A percentile compares a stretch with the other conserved stretches of the same genome.
phyloP scores from a whole-genome alignment of 2,329 filamentous ascomycete genomes.

The Curvularia hawaiiensis region DNA sequence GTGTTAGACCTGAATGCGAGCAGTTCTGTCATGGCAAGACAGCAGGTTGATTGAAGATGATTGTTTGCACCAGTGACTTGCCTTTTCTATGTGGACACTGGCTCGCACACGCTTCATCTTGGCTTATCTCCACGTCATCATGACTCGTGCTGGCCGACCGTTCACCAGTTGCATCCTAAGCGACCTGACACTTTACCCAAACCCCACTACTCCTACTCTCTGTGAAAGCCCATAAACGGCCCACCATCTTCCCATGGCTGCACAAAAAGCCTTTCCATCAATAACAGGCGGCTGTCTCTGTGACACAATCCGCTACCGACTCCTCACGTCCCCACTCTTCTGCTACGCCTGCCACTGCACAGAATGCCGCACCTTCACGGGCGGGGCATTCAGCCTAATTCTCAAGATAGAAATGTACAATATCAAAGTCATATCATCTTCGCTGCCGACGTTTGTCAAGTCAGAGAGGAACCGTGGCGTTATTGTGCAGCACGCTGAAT shows the following conservation, averaged over 20 bases:
- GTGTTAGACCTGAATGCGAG: too few species aligned
- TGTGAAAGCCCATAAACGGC: background rate
- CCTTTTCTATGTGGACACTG: background rate
- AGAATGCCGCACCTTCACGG: conserved; percentile 35
- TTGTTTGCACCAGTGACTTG: background rate
- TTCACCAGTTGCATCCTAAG: background rate
- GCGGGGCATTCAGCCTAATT: conserved; percentile 30
- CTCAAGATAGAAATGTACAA: conserved; percentile 34
- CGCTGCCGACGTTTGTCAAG: conserved; percentile 15
- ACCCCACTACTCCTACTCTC: background rate
- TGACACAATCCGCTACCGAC: conserved; percentile 29
- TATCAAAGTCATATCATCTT: conserved; percentile 25
- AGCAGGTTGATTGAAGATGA: background rate
- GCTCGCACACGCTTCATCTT: background rate
- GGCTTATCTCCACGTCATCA: background rate
- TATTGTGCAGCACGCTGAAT: conserved; percentile 14
- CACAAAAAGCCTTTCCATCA: conserved; percentile 30
- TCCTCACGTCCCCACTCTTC: conserved; percentile 37
- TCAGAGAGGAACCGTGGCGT: conserved; percentile 2
- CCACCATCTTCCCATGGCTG: background rate
- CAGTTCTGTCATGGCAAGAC: background rate
- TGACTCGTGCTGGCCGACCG: background rate
- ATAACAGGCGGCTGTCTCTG: conserved; percentile 39
- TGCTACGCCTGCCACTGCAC: conserved; percentile 40
- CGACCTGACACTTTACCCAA: background rate